Evolutionary conservation across 352 stramenopile species (phyloP).

Genomic region (Phytophthora pini): DNA sequence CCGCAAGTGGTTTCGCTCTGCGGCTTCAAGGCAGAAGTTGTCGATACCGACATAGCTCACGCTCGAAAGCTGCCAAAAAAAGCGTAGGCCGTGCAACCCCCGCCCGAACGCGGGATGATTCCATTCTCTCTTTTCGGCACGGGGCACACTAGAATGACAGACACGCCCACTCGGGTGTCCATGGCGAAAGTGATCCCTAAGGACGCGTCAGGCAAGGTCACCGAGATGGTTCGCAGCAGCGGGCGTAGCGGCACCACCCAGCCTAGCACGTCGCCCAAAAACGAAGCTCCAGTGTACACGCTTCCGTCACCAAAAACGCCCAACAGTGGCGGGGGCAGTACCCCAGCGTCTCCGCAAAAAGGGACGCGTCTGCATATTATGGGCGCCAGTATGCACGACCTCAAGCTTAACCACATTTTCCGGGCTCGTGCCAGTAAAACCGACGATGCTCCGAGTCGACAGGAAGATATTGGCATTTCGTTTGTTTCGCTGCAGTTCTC

Average conservation of each 20-base stretch:
- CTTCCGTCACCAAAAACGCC: constrained; percentile 25
- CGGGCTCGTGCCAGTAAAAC: constrained; percentile 44
- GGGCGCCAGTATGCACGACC: constrained; percentile 64
- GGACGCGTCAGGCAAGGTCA: constrained; percentile 36
- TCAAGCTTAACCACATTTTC: constrained; percentile 78
- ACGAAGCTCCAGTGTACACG: constrained; percentile 6
- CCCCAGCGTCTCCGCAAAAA: constrained; percentile 33
- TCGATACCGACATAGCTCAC: constrained; percentile 6
- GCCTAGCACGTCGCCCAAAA: constrained; percentile 7
- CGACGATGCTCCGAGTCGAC: constrained; percentile 40
- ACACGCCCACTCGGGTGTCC: constrained; percentile 54
- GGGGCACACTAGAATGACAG: constrained; percentile 79
- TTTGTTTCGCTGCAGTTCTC: constrained; percentile 76
- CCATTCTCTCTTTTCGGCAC: constrained; percentile 79
- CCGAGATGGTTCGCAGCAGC: constrained; percentile 41
- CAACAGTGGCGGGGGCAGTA: constrained; percentile 16
- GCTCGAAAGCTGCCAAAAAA: constrained; percentile 15
- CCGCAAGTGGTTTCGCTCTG: constrained; percentile 9
- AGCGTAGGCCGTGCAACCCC: constrained; percentile 25
- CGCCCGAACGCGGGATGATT: constrained; percentile 51
- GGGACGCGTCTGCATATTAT: constrained; percentile 57
- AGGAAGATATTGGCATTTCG: constrained; percentile 84
- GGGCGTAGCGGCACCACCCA: constrained; percentile 32
- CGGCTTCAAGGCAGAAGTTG: constrained; percentile 3
- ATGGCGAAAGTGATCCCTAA: constrained; percentile 86